These are phyloP conservation scores for Coprinopsis marcescibilis DNA, from an alignment of 768 basidiomycete species.

Conservation along the genomic window DNA sequence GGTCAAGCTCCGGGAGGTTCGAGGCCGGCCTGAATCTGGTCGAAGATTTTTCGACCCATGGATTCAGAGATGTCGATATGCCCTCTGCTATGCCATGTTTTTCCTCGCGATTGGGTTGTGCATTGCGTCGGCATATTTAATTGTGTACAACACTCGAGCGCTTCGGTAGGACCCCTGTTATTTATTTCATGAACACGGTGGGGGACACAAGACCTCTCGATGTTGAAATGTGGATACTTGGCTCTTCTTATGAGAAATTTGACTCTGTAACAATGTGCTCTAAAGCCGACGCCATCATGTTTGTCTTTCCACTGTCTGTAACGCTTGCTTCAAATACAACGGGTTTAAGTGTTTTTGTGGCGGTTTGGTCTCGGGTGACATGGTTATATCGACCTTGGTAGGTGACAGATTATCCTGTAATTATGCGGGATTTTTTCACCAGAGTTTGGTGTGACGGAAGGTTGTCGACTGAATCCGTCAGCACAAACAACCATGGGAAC, in stretches of 20 bases:
- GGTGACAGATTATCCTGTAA: no score
- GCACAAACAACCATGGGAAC: no score
- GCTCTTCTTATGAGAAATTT: not conserved
- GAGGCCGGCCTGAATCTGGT: slow-evolving; percentile 39
- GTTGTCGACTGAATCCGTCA: no score
- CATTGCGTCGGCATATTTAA: slow-evolving; percentile 34
- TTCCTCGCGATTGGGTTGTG: slow-evolving; percentile 35
- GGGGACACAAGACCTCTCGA: not conserved
- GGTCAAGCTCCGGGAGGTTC: slow-evolving; percentile 35
- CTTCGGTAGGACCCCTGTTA: no score
- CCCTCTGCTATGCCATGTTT: slow-evolving; percentile 47
- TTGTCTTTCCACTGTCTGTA: no score
- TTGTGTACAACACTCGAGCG: slow-evolving; percentile 36
- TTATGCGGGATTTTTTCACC: no score
- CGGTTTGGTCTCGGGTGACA: no score
- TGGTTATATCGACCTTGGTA: no score
- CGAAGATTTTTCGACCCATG: slow-evolving; percentile 51
- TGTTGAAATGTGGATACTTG: not conserved
- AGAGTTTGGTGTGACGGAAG: no score
- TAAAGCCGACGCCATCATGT: not conserved
- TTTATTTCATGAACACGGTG: not conserved
- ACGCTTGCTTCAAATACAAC: no score
- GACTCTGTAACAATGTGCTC: not conserved
- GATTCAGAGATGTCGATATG: slow-evolving; percentile 54
- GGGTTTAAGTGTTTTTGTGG: no score